These are phyloP conservation scores for Acanthamoeba comandoni DNA, from an alignment of 208 protist genomes.

Conservation along the genomic window DNA sequence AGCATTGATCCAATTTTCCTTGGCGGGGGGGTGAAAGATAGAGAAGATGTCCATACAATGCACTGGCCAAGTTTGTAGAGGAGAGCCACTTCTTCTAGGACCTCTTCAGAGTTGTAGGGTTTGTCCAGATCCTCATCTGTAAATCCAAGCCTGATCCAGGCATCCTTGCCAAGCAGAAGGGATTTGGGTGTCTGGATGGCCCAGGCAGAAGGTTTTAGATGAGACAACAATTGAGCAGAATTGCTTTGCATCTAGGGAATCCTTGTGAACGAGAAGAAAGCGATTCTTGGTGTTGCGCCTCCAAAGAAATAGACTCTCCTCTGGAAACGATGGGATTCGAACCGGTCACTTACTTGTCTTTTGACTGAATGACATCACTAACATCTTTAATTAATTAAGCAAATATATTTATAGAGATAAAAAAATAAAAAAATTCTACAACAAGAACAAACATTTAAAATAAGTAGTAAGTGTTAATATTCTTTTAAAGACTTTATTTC, in stretches of 20 bases:
- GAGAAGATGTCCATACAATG: conserved; percentile 23
- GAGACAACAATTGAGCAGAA: conserved; percentile 24
- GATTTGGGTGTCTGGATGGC: conserved; percentile 56
- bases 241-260: background rate
- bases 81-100: conserved; percentile 71
- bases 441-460: too few relatives aligned
- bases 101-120: conserved; percentile 70
- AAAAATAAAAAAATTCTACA: too few relatives aligned
- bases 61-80: conserved; percentile 45
- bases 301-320: too few relatives aligned
- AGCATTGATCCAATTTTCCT: background rate
- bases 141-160: conserved; percentile 64
- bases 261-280: background rate
- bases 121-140: conserved; percentile 40
- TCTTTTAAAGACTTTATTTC: too few relatives aligned
- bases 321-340: background rate
- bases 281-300: too few relatives aligned
- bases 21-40: background rate
- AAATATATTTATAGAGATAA: too few relatives aligned
- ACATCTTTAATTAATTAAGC: too few relatives aligned
- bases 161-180: conserved; percentile 29
- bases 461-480: too few relatives aligned
- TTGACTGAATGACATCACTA: too few relatives aligned
- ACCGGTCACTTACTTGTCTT: too few relatives aligned
- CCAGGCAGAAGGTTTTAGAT: conserved; percentile 67